Evolutionary conservation across 2,329 filamentous ascomycete species (phyloP), one percentile per base, ranked within the genome.

Genomic region (Monilinia vaccinii-corymbosi): DNA sequence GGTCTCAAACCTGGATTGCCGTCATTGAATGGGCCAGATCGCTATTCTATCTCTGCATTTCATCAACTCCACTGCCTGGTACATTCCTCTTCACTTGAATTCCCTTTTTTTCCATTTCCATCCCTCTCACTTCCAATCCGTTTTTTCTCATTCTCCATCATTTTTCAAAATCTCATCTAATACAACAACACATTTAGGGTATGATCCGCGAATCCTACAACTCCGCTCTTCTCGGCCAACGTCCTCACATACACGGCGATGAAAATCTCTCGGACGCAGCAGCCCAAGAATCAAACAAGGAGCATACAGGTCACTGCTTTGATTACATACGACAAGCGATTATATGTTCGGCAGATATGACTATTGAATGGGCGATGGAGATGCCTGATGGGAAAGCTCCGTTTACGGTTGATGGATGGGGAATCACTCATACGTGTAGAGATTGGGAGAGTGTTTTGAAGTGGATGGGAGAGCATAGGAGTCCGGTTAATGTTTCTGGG

Each of bases 331-430:
- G 58, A 21, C 59, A 61, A n/a, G 38, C 45, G 25, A 49, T 61
- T 18, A 60, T 60, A 38, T 60, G 58, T 25, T 55, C 58, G 32
- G 58, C 45, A 9, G 58, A 60, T 51, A 50, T 60, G 58, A 57
- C 51, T 8, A 16, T 60, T 3, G 58, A 60, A 34, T 60, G 50
- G 50, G 48, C 42, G 25, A 38, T n/a, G 50, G 40, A 55, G 38
- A 32, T 23, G 28, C 38, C 38, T 3, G 38, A 36, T 13, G 50
- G 48, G 1, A 21, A 47, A 1, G 31, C 28, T 7, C 56, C 46
- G 1, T 38, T 42, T 21, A 34, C 46, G 4, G 46, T 58, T 25
- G 57, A 60, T 60, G 57, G 57, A 28, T 55, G 57, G 57, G 57
- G 57, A 38, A 55, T 55, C 14, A 40, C 49, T 28, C 57, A 60